Evolutionary conservation across 176 grass and related monocot species (phyloP).

Genomic region (sorghum (Sorghum bicolor)): DNA sequence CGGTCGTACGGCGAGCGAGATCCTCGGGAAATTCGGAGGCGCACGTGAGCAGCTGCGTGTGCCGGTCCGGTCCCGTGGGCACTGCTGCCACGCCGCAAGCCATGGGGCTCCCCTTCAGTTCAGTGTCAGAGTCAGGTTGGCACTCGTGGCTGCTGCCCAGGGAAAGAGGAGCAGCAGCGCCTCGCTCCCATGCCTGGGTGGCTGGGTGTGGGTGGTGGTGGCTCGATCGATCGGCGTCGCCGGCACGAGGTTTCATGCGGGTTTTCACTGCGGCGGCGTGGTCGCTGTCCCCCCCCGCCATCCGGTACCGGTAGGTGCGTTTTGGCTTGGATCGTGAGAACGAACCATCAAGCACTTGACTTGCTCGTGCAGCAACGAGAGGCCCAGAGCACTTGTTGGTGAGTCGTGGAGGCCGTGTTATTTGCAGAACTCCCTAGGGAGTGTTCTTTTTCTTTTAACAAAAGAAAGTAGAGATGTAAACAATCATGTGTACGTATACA

Average conservation of each 20-base stretch:
- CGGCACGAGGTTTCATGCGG: conserved; percentile 18
- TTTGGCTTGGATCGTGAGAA: neutral
- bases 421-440: no score
- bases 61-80: neutral
- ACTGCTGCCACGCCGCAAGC: no score
- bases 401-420: no score
- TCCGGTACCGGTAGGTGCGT: neutral
- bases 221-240: neutral
- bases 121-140: no score
- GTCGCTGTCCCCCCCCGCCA: neutral
- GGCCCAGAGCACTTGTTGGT: no score
- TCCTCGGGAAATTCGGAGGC: conserved; percentile 43
- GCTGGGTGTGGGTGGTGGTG: neutral
- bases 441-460: no score
- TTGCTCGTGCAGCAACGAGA: no score
- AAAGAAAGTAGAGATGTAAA: no score
- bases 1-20: conserved; percentile 27
- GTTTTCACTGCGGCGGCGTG: conserved; percentile 13
- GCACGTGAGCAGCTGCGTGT: conserved; percentile 56
- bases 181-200: conserved; percentile 15
- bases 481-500: no score
- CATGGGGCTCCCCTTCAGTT: no score
- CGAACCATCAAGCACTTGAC: neutral
- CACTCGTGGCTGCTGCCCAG: neutral
- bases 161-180: conserved; percentile 34